Base-by-base conservation (phyloP, 2,329 filamentous ascomycete species). In the Pyricularia sp. region DNA sequence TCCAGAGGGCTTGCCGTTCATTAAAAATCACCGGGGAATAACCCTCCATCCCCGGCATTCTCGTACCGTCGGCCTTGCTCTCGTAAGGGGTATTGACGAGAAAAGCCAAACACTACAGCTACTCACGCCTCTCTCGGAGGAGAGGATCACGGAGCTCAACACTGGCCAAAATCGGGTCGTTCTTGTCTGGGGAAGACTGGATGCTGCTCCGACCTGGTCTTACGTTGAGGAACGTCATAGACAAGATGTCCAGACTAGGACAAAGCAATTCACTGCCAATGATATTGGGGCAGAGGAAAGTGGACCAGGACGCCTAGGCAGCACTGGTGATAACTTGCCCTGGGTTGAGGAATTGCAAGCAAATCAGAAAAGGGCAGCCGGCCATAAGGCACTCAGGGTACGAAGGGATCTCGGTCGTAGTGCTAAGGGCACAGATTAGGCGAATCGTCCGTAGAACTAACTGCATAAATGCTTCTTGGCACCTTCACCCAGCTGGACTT, bases 71-170 rank as follows among this genome's bases (percentile, higher is more conserved):
- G 90, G 90, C 1, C 80, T 92, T 1, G 90, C 86, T 0, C 81
- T 94, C 10, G 77, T 95, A n/a, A 85, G 90, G 1, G 90, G 88
- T 4, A 87, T 94, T 69, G 89, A 94, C 74, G 74, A 79, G 0
- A 75, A 78, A 26, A 81, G 78, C 0, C 79, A 82, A 3, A 76
- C 81, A 6, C 78, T 94, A 3, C 88, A 93, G 70, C 74, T 94
- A 1, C 75, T 93, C 1, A 90, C 89, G 0, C 90, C 91, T 0
- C 80, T 89, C 7, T 69, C 80, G 0, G 67, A 76, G 0, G 73
- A 77, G 3, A 73, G 76, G 2, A 80, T 88, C 20, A 76, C 79
- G 55, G 74, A 78, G 11, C 74, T 82, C 23, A 79, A 75, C 61
- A 74, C 77, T 9, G 76, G 77, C 31, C 83, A 83, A 0, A 79